phyloP scores from a whole-genome alignment of 2,329 filamentous ascomycete species.

The Penicillium hesseltinei region DNA sequence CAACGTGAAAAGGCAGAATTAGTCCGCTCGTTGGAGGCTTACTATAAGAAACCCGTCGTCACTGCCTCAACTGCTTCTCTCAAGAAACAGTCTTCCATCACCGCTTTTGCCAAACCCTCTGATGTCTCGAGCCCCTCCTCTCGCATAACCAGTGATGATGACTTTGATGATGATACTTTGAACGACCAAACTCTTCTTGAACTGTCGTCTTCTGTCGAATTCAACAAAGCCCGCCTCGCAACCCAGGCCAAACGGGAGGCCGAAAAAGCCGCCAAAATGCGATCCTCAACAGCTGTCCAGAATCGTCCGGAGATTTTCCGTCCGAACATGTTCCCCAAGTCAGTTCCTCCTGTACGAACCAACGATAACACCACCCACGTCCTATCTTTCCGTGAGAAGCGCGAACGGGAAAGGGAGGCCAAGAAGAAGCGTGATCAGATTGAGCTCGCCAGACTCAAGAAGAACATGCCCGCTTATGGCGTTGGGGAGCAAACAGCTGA shows the following conservation, averaged over 20 bases:
- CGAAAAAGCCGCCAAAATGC: conserved; percentile 24
- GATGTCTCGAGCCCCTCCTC: conserved; percentile 38
- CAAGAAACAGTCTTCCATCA: conserved; percentile 47
- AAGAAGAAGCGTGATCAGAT: conserved; percentile 70
- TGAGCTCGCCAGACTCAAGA: conserved; percentile 68
- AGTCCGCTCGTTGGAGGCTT: conserved; percentile 58
- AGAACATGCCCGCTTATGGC: conserved; percentile 49
- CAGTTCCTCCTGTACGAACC: conserved; percentile 24
- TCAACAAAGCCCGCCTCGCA: conserved; percentile 41
- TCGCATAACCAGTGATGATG: conserved; percentile 36
- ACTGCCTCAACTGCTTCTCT: conserved; percentile 41
- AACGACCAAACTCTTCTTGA: conserved; percentile 43
- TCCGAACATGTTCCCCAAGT: conserved; percentile 25
- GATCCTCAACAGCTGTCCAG: conserved; percentile 11
- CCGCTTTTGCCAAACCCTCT: conserved; percentile 38
- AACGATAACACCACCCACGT: conserved; percentile 39
- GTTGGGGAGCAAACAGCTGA: conserved; percentile 60
- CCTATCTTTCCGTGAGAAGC: conserved; percentile 67
- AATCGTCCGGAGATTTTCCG: conserved; percentile 22
- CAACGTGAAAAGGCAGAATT: conserved; percentile 83
- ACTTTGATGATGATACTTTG: conserved; percentile 40
- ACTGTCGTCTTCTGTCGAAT: conserved; percentile 43
- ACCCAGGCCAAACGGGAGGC: conserved; percentile 31
- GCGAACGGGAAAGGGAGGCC: conserved; percentile 72
- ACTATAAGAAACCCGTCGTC: conserved; percentile 46